Conservation (phyloP, 208 protist species). For the Leishmania mexicana region DNA sequence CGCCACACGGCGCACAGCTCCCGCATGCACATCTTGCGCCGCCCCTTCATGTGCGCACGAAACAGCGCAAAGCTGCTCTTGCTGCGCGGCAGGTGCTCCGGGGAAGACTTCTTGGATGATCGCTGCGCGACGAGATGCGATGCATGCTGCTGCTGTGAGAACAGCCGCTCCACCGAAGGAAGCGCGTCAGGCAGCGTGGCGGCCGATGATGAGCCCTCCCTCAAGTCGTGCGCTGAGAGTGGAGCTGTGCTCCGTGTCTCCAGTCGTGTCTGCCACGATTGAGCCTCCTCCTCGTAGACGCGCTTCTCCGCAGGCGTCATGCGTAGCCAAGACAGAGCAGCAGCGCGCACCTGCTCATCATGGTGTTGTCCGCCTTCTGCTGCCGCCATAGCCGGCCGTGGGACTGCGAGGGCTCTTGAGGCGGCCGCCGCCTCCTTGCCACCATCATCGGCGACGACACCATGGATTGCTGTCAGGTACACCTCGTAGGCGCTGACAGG, state of each 20-base stretch:
- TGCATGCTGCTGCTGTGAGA: neutral
- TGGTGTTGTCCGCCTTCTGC: neutral
- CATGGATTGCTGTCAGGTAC: slow-evolving; percentile 22
- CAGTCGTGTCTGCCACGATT: slow-evolving; percentile 10
- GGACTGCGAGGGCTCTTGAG: neutral
- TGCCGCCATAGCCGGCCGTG: slow-evolving; percentile 15
- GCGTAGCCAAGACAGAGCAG: slow-evolving; percentile 24
- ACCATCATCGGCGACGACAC: slow-evolving; percentile 17
- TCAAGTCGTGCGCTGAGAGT: neutral
- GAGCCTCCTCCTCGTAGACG: slow-evolving; percentile 19
- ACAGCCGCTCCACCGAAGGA: neutral
- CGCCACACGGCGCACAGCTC: slow-evolving; percentile 45
- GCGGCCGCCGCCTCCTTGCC: neutral
- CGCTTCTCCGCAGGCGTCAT: slow-evolving; percentile 10
- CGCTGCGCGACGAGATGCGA: neutral
- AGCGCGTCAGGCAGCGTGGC: neutral
- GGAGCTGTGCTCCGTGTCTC: neutral
- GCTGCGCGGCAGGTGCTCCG: neutral
- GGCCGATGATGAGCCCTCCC: neutral
- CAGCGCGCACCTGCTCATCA: slow-evolving; percentile 3
- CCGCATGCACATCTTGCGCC: slow-evolving; percentile 6
- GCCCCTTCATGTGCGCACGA: slow-evolving; percentile 18
- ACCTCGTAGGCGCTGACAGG: slow-evolving; percentile 29
- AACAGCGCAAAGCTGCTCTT: slow-evolving; percentile 45
- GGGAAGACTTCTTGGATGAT: neutral